phyloP scores from a whole-genome alignment of 2,329 filamentous ascomycete genomes.

The Emmonsiellopsis sp. region DNA sequence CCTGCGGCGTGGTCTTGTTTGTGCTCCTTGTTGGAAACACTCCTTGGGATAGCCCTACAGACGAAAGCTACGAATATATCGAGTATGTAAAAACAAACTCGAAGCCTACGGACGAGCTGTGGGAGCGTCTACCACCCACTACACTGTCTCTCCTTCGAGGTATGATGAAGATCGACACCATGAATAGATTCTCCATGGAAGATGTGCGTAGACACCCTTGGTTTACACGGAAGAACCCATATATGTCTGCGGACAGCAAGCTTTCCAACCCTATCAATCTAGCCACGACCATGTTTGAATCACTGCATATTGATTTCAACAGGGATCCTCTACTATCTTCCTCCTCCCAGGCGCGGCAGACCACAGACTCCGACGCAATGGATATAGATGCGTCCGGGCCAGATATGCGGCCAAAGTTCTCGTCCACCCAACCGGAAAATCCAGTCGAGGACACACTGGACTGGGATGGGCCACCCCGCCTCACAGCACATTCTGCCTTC shows the following conservation, averaged over 20 bases:
- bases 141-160: slow-evolving; percentile 77
- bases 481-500: slow-evolving; percentile 38
- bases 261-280: slow-evolving; percentile 71
- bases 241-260: slow-evolving; percentile 64
- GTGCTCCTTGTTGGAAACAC: slow-evolving; percentile 93
- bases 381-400: slow-evolving; percentile 52
- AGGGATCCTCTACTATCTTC: slow-evolving; percentile 51
- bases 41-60: slow-evolving; percentile 89
- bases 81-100: slow-evolving; percentile 76
- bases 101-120: slow-evolving; percentile 76
- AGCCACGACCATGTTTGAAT: slow-evolving; percentile 92
- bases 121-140: slow-evolving; percentile 65
- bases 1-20: slow-evolving; percentile 94
- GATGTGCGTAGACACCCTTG: slow-evolving; percentile 87
- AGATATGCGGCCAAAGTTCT: slow-evolving; percentile 44
- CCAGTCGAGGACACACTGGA: slow-evolving; percentile 67
- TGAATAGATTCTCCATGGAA: slow-evolving; percentile 71
- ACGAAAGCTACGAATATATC: slow-evolving; percentile 78
- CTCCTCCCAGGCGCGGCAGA: slow-evolving; percentile 23
- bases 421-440: slow-evolving; percentile 79
- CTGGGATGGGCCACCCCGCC: slow-evolving; percentile 68
- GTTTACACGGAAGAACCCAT: slow-evolving; percentile 76
- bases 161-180: slow-evolving; percentile 78
- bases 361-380: slow-evolving; percentile 49
- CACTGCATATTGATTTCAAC: slow-evolving; percentile 78